Base-by-base conservation (phyloP, 345 rosid genomes). In the Nephelium lappaceum region DNA sequence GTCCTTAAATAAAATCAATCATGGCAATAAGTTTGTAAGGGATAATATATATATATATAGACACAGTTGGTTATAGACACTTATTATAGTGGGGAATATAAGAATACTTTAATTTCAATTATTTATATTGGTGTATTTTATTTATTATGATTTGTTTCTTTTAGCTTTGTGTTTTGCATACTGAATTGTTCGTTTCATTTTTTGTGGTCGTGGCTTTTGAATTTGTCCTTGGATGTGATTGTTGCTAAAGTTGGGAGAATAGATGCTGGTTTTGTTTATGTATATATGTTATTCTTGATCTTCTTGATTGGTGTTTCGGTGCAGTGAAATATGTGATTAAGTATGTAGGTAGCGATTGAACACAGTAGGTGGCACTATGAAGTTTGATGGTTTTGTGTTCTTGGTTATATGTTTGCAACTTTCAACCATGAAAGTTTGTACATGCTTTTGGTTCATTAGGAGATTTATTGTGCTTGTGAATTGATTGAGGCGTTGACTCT, bases 1-100 rank as follows among this genome's bases (percentile, higher is more conserved):
- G 83, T 88, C 73, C 82, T 88, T 86, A 80, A 88, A 84, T 88
- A 86, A 86, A 77, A 74, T 6, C 71, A 60, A 75, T 83, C 73
- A 76, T 81, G 83, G 67, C 60, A 78, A 81, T 88, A 86, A 84
- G 79, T 78, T 60, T 86, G 84, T 88, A 86, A 78, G 81, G 85
- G 74, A 71, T 81, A 73, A 75, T 76, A 86, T 39, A 60, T 69
- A 61, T 73, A 81, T 76, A 86, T 53, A 83, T 84, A 75, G 81
- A 86, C 38, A 83, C 86, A 75, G 83, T 81, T 84, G 77, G 69
- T 78, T 81, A 86, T 45, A 45, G 51, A 45, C 51, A 45, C 12
- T 45, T 11, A 31, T 31, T 31, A 45, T 68, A 86, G 85, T 86
- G 87, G 88, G 67, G 84, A 84, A 88, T 86, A 84, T 80, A 74